These are phyloP conservation scores for Parachaetomium inaequale DNA, from an alignment of 495 filamentous ascomycete species.

Conservation along the genomic window DNA sequence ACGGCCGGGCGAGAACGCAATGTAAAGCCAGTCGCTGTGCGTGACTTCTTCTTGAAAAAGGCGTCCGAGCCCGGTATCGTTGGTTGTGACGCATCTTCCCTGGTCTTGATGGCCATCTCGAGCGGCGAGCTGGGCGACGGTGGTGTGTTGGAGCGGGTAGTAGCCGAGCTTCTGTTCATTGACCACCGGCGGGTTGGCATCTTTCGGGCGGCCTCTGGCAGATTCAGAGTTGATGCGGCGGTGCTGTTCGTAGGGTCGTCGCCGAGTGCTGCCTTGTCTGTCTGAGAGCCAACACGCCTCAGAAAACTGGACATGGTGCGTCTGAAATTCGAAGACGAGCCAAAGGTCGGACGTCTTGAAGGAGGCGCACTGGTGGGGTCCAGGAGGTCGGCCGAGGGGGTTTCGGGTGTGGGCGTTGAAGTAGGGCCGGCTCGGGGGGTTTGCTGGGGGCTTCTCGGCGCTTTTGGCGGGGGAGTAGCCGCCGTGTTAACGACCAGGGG, in stretches of 20 bases:
- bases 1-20: conserved; percentile 39
- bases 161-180: conserved; percentile 42
- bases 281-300: conserved; percentile 31
- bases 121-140: conserved; percentile 48
- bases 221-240: conserved; percentile 17
- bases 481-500: conserved; percentile 32
- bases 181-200: conserved; percentile 43
- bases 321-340: conserved; percentile 34
- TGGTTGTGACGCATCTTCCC: conserved; percentile 30
- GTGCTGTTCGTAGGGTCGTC: conserved; percentile 18
- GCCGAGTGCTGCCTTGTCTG: conserved; percentile 27
- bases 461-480: conserved; percentile 20
- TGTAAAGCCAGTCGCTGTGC: conserved; percentile 48
- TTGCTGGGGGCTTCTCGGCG: conserved; percentile 13
- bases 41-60: conserved; percentile 44
- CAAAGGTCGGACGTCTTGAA: conserved; percentile 36
- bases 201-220: conserved; percentile 29
- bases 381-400: conserved; percentile 21
- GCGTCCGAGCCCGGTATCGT: conserved; percentile 39
- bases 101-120: conserved; percentile 33
- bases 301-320: conserved; percentile 37
- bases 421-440: conserved; percentile 14
- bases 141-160: conserved; percentile 52
- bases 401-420: conserved; percentile 22
- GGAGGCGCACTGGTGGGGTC: conserved; percentile 31